These are phyloP conservation scores for Penicillium sp. DNA, from an alignment of 2,329 filamentous ascomycete species.

Conservation along the genomic window DNA sequence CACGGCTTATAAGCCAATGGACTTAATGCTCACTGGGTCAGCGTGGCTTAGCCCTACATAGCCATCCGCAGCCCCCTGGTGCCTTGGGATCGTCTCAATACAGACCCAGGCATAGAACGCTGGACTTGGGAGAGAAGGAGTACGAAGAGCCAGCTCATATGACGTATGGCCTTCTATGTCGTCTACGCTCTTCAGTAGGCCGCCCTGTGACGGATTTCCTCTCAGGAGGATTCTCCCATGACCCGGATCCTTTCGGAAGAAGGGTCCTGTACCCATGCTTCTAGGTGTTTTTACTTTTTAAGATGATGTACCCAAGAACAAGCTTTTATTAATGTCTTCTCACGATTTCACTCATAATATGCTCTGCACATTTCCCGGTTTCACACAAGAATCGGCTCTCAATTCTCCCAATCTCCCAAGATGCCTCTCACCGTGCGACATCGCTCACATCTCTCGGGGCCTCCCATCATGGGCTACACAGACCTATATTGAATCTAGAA, in stretches of 20 bases:
- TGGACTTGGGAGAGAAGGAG: constrained; percentile 8
- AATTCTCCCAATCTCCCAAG: not conserved
- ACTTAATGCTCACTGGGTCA: too few species aligned
- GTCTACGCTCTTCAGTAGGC: constrained; percentile 6
- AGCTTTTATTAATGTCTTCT: too few species aligned
- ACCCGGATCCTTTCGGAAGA: too few species aligned
- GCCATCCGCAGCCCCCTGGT: too few species aligned
- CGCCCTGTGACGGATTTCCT: constrained; percentile 9
- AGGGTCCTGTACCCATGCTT: too few species aligned
- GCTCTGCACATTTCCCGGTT: not conserved
- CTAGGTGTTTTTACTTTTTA: too few species aligned
- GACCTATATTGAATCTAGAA: constrained; percentile 1
- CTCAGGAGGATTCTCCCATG: constrained; percentile 11
- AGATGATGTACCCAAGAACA: too few species aligned
- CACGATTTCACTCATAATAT: not conserved
- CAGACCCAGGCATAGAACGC: constrained; percentile 8
- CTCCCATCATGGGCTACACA: constrained; percentile 1
- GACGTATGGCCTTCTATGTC: constrained; percentile 6
- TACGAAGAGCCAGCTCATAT: constrained; percentile 9
- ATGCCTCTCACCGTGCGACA: not conserved
- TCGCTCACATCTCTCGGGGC: not conserved
- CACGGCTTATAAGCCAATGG: too few species aligned
- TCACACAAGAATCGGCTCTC: not conserved
- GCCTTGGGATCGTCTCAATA: too few species aligned
- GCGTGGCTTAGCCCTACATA: too few species aligned